phyloP scores from a whole-genome alignment of 345 rosid genomes.

The Eucalyptus camaldulensis region DNA sequence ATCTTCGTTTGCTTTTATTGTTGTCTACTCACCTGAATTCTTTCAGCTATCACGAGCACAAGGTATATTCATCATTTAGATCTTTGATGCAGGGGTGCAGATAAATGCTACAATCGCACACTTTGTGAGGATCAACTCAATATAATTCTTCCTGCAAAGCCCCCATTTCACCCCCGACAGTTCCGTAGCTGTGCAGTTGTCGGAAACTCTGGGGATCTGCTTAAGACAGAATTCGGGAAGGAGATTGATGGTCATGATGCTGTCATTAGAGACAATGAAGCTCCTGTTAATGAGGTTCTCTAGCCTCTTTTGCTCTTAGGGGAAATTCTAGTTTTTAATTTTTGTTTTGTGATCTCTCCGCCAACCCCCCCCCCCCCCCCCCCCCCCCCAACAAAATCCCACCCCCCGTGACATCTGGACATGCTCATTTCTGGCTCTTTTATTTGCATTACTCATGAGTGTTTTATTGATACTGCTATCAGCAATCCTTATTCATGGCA shows the following conservation, averaged over 20 bases:
- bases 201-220: constrained; percentile 92
- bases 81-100: constrained; percentile 52
- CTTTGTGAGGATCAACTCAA: constrained; percentile 89
- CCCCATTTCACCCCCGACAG: constrained; percentile 81
- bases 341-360: neutral
- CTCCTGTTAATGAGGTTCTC: constrained; percentile 81
- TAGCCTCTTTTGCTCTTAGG: neutral
- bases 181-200: constrained; percentile 84
- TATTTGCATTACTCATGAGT: neutral
- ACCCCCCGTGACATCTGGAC: neutral
- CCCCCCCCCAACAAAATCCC: neutral
- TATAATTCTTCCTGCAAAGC: constrained; percentile 70
- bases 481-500: neutral
- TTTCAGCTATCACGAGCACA: neutral
- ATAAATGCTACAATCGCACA: constrained; percentile 70
- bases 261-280: constrained; percentile 91
- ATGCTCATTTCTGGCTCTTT: neutral
- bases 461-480: neutral
- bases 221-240: constrained; percentile 73
- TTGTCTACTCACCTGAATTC: neutral
- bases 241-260: constrained; percentile 95
- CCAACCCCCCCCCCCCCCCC: neutral
- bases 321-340: neutral
- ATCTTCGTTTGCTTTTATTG: neutral
- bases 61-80: neutral